These are phyloP conservation scores for Globisporangium cylindrosporum DNA, from an alignment of 352 stramenopile genomes.

Conservation along the genomic window DNA sequence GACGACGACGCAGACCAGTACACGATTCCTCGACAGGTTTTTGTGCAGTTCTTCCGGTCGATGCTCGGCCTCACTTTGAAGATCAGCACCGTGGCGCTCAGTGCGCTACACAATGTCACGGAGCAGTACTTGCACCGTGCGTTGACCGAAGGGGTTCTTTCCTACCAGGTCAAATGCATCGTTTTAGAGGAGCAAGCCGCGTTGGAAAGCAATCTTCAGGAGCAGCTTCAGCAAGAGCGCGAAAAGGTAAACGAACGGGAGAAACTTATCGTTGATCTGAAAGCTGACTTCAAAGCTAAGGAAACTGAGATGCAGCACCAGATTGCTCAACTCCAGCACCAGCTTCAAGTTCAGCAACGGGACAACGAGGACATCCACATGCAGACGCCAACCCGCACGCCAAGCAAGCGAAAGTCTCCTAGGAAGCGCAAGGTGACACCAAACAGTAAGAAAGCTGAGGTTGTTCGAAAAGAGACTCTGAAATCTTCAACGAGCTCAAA, in stretches of 20 bases:
- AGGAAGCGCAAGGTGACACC: conserved; percentile 49
- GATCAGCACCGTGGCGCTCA: conserved; percentile 70
- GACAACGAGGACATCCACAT: conserved; percentile 31
- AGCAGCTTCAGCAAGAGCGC: conserved; percentile 42
- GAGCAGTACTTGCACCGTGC: conserved; percentile 69
- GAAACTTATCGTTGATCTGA: conserved; percentile 52
- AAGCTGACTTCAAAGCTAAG: conserved; percentile 56
- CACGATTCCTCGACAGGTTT: conserved; percentile 61
- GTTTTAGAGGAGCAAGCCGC: conserved; percentile 51
- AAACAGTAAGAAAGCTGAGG: conserved; percentile 35
- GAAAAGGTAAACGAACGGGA: conserved; percentile 63
- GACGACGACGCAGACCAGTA: conserved; percentile 43
- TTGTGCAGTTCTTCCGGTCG: conserved; percentile 48
- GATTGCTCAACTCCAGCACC: conserved; percentile 51
- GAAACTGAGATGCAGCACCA: conserved; percentile 67
- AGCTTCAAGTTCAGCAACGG: conserved; percentile 26
- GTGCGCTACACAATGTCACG: conserved; percentile 68
- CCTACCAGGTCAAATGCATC: conserved; percentile 31
- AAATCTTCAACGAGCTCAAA: conserved; percentile 41
- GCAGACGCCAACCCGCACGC: conserved; percentile 24
- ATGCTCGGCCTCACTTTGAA: conserved; percentile 34
- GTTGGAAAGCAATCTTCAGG: conserved; percentile 32
- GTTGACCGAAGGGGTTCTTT: conserved; percentile 56
- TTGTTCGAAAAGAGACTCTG: conserved; percentile 35
- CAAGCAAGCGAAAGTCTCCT: conserved; percentile 36